Evolutionary conservation across 225 moss, liverwort and hornwort genomes (phyloP).

Genomic region (Pseudoscleropodium purum): DNA sequence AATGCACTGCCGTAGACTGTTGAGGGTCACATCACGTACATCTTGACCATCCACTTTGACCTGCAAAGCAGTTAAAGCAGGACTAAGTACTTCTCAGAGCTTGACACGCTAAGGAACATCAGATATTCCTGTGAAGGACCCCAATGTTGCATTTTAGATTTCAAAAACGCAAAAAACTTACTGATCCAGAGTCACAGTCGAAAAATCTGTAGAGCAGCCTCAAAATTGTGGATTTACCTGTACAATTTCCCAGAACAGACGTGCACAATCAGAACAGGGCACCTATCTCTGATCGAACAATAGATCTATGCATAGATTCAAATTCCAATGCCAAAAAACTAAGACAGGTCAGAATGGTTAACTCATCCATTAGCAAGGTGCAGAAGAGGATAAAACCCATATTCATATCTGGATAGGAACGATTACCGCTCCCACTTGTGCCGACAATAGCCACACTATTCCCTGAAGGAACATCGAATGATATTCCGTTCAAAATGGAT

Average conservation of each 20-base stretch:
- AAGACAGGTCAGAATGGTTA: background rate
- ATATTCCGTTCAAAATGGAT: constrained; percentile 78
- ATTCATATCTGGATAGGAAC: background rate
- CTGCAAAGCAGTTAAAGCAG: constrained; percentile 23
- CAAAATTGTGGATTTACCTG: constrained; percentile 97
- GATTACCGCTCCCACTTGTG: constrained; percentile 95
- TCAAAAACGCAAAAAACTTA: constrained; percentile 13
- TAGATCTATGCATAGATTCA: background rate
- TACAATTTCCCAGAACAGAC: background rate
- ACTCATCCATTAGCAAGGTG: background rate
- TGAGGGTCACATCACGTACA: constrained; percentile 79
- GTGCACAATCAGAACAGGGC: background rate
- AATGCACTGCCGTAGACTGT: constrained; percentile 70
- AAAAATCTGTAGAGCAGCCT: constrained; percentile 96
- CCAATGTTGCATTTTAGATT: background rate
- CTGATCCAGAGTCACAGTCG: constrained; percentile 75
- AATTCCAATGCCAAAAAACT: background rate
- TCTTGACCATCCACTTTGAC: constrained; percentile 94
- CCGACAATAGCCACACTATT: constrained; percentile 94
- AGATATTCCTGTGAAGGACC: background rate
- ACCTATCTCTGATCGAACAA: background rate
- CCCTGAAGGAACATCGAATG: constrained; percentile 84
- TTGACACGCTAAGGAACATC: background rate
- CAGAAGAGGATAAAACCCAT: background rate
- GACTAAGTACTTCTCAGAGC: background rate